A percentile compares a stretch with the other conserved stretches of the same genome.
These are phyloP conservation scores for Clavispora carvajalis DNA, from an alignment of 805 yeast genomes.

Conservation along the genomic window DNA sequence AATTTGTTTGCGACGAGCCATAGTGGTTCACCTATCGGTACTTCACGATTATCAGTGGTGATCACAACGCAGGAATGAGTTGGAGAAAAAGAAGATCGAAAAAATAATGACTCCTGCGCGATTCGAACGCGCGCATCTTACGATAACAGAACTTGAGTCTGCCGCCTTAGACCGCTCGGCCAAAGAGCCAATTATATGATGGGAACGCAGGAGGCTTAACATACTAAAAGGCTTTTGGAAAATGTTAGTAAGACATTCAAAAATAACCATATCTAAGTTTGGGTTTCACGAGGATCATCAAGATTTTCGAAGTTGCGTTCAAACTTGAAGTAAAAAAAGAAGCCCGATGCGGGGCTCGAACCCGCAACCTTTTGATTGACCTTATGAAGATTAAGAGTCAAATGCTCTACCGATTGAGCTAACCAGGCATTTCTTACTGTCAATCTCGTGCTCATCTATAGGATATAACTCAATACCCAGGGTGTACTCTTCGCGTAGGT, in stretches of 20 bases:
- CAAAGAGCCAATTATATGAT: constrained; percentile 7
- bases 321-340: constrained; percentile 7
- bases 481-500: no score
- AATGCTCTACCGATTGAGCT: constrained; percentile 20
- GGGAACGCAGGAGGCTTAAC: no score
- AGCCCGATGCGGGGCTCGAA: constrained; percentile 22
- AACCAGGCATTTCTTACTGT: constrained; percentile 4
- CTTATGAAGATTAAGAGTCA: constrained; percentile 16
- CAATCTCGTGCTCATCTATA: no score
- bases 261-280: no score
- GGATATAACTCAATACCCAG: no score
- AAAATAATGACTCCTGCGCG: constrained; percentile 10
- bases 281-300: no score
- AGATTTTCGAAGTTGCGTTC: no score
- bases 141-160: constrained; percentile 10
- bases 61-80: no score
- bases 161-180: constrained; percentile 11
- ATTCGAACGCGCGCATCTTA: constrained; percentile 9
- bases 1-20: constrained; percentile 15
- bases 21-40: neutral
- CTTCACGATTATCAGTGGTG: neutral
- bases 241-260: no score
- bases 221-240: no score
- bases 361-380: constrained; percentile 21
- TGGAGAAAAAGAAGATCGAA: no score